phyloP scores from a whole-genome alignment of 306 rosid genomes.

The Citrullus colocynthis region DNA sequence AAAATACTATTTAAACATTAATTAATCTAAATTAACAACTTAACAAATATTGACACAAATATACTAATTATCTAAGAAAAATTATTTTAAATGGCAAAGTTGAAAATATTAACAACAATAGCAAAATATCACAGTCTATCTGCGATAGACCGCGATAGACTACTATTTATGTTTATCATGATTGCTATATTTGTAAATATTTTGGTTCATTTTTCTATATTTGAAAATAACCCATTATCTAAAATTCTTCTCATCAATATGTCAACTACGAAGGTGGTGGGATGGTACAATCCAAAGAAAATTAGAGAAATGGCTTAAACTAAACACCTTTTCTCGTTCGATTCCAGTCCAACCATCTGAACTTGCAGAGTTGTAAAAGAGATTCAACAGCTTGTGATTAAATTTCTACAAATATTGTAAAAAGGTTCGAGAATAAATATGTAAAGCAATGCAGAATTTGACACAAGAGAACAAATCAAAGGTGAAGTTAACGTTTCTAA shows the following conservation, averaged over 20 bases:
- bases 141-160: no score
- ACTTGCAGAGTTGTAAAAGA: background rate
- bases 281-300: background rate
- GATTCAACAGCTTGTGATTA: background rate
- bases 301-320: background rate
- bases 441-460: background rate
- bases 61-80: no score
- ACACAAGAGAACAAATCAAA: background rate
- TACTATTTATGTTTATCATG: no score
- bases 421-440: background rate
- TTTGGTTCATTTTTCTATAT: no score
- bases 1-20: no score
- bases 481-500: background rate
- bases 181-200: no score
- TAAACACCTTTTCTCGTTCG: background rate
- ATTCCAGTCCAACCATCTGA: background rate
- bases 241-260: background rate
- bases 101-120: no score
- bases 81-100: no score
- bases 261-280: background rate
- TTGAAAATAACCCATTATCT: no score
- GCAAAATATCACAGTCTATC: no score
- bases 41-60: no score
- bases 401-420: background rate
- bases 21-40: no score